Base-by-base conservation (phyloP, 805 yeast genomes). In the Saturnispora halmiae region DNA sequence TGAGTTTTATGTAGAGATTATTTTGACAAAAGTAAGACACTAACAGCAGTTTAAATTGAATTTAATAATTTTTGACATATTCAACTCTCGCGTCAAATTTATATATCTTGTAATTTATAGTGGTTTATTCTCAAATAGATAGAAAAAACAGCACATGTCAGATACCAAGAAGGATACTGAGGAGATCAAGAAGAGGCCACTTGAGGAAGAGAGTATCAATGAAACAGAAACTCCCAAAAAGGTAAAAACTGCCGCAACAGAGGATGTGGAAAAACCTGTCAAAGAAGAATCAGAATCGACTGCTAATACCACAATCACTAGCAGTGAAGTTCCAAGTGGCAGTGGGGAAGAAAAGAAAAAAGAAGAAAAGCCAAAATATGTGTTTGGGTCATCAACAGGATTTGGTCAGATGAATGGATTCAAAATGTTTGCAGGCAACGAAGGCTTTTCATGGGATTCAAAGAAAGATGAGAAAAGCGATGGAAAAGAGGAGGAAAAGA, bases 371-470 rank as follows among this genome's bases (percentile, higher is more conserved):
- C 70, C 75, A 18, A 68, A 66, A 47, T 73, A 71, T 55, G 76
- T 73, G 1, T 77, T 77, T 62, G 82, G 82, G 8, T 60, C 75
- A 1, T 54, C 69, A 3, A 66, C 79, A 0, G 51, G 66, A 19
- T 75, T 75, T 53, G 77, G 78, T 9, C 63, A 65, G 2, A 55
- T 63, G 34, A 56, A 56, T 24, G 66, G 67, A 2, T 66, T 67
- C 37, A 57, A 65, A 1, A 46, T 60, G 49, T 43, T 61, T 34
- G 51, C 54, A 7, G 49, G 42, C 40, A 58, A 54, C 33, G 61
- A 57, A 39, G 65, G 63, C 0, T 67, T 68, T 52, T 70, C 58
- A 15, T 53, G 42, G 18, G 32, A 37, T 4, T 38, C 41, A 22
- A 35, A 43, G 32, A 35, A 24, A 8, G 16, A 28, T 6, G 38